Percentiles rank a stretch among this genome's conserved stretches.
These are phyloP conservation scores for Arabis hirsuta DNA, from an alignment of 345 rosid genomes.

Conservation along the genomic window DNA sequence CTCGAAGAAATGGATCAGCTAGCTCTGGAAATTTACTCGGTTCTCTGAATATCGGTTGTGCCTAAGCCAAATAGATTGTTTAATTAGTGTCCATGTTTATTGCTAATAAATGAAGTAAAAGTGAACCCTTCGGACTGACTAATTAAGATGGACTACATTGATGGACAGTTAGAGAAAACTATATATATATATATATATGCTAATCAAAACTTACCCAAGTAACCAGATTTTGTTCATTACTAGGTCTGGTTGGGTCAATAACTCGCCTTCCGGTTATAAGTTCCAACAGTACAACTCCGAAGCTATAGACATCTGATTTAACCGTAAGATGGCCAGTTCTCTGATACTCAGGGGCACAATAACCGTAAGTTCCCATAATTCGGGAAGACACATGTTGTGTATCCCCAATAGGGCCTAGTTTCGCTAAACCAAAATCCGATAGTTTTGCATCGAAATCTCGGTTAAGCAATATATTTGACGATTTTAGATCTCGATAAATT, in stretches of 20 bases:
- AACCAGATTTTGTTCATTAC: slow-evolving; percentile 70
- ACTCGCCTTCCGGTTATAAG: slow-evolving; percentile 81
- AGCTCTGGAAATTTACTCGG: slow-evolving; percentile 52
- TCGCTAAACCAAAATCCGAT: slow-evolving; percentile 89
- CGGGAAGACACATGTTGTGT: slow-evolving; percentile 73
- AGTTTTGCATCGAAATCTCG: slow-evolving; percentile 54
- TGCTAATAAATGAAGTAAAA: too few species aligned
- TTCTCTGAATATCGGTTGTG: slow-evolving; percentile 68
- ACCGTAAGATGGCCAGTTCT: slow-evolving; percentile 74
- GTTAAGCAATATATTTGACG: slow-evolving; percentile 79
- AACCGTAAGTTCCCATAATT: slow-evolving; percentile 94
- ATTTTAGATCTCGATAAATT: slow-evolving; percentile 79
- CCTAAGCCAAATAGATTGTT: slow-evolving; percentile 46
- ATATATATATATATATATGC: background rate
- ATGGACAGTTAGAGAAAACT: background rate
- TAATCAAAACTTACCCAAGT: slow-evolving; percentile 60
- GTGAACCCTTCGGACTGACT: too few species aligned
- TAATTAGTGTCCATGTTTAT: background rate
- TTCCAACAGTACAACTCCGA: slow-evolving; percentile 87
- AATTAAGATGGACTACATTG: background rate
- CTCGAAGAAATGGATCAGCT: slow-evolving; percentile 65
- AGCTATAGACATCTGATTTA: slow-evolving; percentile 88
- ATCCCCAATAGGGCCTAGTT: slow-evolving; percentile 74
- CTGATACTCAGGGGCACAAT: slow-evolving; percentile 93
- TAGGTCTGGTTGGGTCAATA: slow-evolving; percentile 61